Conservation (phyloP, 768 basidiomycete genomes). For the Phlebiopsis gigantea region DNA sequence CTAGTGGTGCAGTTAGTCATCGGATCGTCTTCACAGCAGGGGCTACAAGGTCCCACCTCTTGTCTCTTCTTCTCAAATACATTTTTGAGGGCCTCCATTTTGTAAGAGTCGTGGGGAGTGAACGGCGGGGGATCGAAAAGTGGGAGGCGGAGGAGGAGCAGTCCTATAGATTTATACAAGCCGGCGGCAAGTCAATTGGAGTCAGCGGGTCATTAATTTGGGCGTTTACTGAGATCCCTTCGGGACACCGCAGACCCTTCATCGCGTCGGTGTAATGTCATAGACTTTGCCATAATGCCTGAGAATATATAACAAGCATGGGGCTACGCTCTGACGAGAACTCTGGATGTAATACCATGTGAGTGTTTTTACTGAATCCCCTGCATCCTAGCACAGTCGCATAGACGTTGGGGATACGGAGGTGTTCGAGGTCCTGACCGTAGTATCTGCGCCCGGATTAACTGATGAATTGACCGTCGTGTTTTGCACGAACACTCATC, state of each 20-base stretch:
- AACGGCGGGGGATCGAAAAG: constrained; percentile 6
- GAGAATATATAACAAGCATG: not conserved
- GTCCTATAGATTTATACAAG: not conserved
- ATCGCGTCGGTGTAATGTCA: not conserved
- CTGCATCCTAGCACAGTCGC: not conserved
- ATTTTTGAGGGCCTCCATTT: constrained; percentile 67
- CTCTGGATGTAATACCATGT: too few species aligned
- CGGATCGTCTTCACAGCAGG: not conserved
- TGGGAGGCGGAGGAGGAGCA: not conserved
- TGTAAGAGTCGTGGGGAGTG: constrained; percentile 8
- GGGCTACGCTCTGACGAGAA: not conserved
- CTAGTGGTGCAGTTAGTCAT: constrained; percentile 26
- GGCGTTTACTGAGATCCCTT: not conserved
- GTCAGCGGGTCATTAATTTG: not conserved
- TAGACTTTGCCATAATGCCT: not conserved
- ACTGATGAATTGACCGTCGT: not conserved
- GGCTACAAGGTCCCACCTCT: constrained; percentile 34
- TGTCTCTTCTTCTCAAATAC: constrained; percentile 64
- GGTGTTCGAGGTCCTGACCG: not conserved
- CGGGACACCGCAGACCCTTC: not conserved
- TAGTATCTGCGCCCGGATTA: not conserved
- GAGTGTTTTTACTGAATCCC: not conserved
- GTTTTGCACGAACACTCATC: not conserved
- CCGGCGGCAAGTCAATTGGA: constrained; percentile 8
- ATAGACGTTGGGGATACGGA: not conserved